Evolutionary conservation across 495 filamentous ascomycete species (phyloP), one percentile per base, ranked within the genome.

Genomic region (Gamarada debralockiae): DNA sequence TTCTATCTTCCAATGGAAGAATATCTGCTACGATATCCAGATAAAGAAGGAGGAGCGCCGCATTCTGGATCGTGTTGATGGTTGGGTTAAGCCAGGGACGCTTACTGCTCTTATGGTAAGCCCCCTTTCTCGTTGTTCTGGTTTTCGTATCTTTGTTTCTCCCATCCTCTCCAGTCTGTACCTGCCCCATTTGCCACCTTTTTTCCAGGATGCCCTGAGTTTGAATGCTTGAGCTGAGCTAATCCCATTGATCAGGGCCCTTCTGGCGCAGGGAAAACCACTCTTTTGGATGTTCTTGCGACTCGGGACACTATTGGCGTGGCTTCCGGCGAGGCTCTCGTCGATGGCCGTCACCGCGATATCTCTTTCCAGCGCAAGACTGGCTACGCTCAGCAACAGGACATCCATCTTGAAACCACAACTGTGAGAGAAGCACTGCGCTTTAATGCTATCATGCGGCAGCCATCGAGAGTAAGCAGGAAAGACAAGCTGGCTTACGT

Each of bases 281-380:
- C 84, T 0, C 73, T 88, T n/a, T 70, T 85, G 6, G 81, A 88
- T 68, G 77, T 79, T 44, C 65, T 88, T 44, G 89, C 89, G 20
- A 81, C 82, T 52, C 83, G 90, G 64, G 86, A 84, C 27, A 86
- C 85, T 0, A 87, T 90, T 78, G 90, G 90, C 58, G 84, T 92
- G 12, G 83, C 95, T 42, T 81, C 79, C 13, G 90, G 90, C 20
- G 81, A 91, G 45, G 89, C 91, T 80, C 72, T 91, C 3, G 87
- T 95, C 4, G 85, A 95, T 59, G 90, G 88, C 2, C 73, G 71
- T n/a, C 80, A 74, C 37, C 78, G 85, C 21, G 87, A 92, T 60
- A 73, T 76, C n/a, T 87, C 85, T 0, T 95, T 95, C 77, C 89
- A 92, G 64, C 85, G 90, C 37, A 93, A 92, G 73, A 95, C 90